A percentile compares a stretch with the other conserved stretches of the same genome.
These are phyloP conservation scores for Wallacemonas sp. DNA, from an alignment of 208 protist genomes.

Conservation along the genomic window DNA sequence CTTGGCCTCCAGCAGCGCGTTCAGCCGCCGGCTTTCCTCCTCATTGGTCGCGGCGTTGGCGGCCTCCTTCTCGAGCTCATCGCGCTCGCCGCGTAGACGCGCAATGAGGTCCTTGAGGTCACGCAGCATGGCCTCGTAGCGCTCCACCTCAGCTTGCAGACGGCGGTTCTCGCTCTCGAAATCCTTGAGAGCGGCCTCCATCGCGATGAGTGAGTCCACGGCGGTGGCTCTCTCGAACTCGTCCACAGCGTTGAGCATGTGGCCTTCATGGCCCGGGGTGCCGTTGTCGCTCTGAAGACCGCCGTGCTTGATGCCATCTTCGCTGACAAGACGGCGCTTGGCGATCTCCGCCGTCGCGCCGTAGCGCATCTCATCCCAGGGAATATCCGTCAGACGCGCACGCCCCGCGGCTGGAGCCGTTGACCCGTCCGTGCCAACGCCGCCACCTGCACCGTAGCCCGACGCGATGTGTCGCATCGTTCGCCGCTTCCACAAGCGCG, in stretches of 20 bases:
- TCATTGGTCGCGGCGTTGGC: constrained; percentile 19
- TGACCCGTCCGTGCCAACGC: neutral
- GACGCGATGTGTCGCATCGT: constrained; percentile 65
- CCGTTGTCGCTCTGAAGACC: neutral
- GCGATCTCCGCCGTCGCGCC: constrained; percentile 38
- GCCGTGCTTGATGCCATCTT: neutral
- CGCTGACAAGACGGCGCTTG: constrained; percentile 34
- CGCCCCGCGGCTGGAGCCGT: neutral
- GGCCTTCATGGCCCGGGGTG: neutral
- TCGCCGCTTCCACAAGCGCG: constrained; percentile 71
- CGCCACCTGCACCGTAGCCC: constrained; percentile 31
- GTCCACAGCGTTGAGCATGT: constrained; percentile 26
- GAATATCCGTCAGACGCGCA: constrained; percentile 24
- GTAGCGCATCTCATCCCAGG: constrained; percentile 46
- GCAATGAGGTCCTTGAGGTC: constrained; percentile 45
- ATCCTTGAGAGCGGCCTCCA: constrained; percentile 45
- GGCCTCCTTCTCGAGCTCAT: constrained; percentile 37
- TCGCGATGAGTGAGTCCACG: constrained; percentile 44
- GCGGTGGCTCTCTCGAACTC: constrained; percentile 58
- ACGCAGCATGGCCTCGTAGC: constrained; percentile 36
- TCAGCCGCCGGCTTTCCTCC: constrained; percentile 39
- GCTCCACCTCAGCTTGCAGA: constrained; percentile 37
- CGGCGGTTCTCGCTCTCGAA: constrained; percentile 65
- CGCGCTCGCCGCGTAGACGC: constrained; percentile 44
- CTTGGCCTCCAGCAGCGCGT: constrained; percentile 32